A percentile compares a stretch with the other conserved stretches of the same genome.
Conservation (phyloP, 2,329 filamentous ascomycete genomes). For the Clonostachys byssicola region DNA sequence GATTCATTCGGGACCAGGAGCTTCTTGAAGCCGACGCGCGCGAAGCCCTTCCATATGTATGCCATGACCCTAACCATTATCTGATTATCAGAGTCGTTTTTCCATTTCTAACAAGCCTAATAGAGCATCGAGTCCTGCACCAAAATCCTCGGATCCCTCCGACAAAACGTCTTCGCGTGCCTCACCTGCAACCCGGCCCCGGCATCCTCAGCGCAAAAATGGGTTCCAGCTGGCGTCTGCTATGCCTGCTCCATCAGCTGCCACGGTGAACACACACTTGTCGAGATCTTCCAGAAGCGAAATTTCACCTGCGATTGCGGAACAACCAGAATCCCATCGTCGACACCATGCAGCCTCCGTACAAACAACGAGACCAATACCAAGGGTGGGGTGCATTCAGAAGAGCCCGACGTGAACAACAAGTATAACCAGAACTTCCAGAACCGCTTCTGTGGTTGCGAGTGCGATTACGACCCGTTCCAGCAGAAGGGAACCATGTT, state of each 20-base stretch:
- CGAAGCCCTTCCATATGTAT: conserved; percentile 88
- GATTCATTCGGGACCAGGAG: conserved; percentile 85
- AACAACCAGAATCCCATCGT: conserved; percentile 70
- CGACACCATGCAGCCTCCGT: conserved; percentile 72
- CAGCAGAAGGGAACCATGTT: conserved; percentile 97
- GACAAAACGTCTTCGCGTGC: conserved; percentile 88
- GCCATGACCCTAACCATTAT: conserved; percentile 14
- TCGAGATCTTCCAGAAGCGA: conserved; percentile 93
- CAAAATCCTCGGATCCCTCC: conserved; percentile 79
- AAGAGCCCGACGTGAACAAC: conserved; percentile 69
- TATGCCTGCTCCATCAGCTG: conserved; percentile 97
- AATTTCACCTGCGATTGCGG: conserved; percentile 97
- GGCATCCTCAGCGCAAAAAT: conserved; percentile 45
- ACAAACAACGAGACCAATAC: conserved; percentile 67
- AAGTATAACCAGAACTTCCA: conserved; percentile 94
- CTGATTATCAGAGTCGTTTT: not conserved
- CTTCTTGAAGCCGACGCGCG: conserved; percentile 91
- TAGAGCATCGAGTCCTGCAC: conserved; percentile 94
- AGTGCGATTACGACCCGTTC: conserved; percentile 81
- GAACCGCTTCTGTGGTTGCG: conserved; percentile 89
- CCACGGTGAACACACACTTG: conserved; percentile 89
- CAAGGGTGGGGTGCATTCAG: conserved; percentile 73
- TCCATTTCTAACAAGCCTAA: conserved; percentile 7
- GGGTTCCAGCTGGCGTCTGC: conserved; percentile 73
- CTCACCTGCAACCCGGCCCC: conserved; percentile 88